A percentile compares a stretch with the other conserved stretches of the same genome.
phyloP scores from a whole-genome alignment of 2,329 filamentous ascomycete species.

The Monilinia vaccinii-corymbosi region DNA sequence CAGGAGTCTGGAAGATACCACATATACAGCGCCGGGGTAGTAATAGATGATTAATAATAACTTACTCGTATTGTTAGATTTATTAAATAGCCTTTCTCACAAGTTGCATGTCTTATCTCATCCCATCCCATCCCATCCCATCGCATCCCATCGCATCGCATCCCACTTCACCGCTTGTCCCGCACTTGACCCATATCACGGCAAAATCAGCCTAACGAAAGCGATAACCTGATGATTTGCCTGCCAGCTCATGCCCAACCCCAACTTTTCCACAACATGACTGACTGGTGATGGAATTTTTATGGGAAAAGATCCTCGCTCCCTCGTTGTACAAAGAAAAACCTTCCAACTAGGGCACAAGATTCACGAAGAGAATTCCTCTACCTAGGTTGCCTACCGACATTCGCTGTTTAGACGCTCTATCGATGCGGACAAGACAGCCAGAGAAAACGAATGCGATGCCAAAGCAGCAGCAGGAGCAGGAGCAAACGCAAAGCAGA shows the following conservation, averaged over 20 bases:
- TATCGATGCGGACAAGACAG: conserved; percentile 6
- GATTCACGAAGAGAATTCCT: not conserved
- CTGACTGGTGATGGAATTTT: conserved; percentile 10
- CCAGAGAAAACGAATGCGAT: not conserved
- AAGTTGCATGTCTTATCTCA: not conserved
- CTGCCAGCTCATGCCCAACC: conserved; percentile 11
- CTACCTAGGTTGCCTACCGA: not conserved
- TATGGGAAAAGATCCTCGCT: not conserved
- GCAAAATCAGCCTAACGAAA: conserved; percentile 2
- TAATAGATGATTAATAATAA: conserved; percentile 4
- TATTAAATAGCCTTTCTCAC: too few species aligned
- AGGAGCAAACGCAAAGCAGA: too few species aligned
- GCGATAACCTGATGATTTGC: conserved; percentile 6
- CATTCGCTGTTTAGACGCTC: not conserved
- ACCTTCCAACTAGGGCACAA: not conserved
- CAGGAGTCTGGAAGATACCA: not conserved
- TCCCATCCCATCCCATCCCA: too few species aligned
- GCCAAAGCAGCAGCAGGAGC: conserved; percentile 1
- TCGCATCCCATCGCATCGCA: too few species aligned
- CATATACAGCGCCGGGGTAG: not conserved
- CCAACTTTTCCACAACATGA: too few species aligned
- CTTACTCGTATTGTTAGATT: too few species aligned
- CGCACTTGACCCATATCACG: not conserved
- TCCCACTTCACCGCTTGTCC: not conserved
- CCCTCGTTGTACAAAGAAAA: not conserved